Evolutionary conservation across 1,284 basidiomycete species (phyloP).

Genomic region (Tilletia walkeri): DNA sequence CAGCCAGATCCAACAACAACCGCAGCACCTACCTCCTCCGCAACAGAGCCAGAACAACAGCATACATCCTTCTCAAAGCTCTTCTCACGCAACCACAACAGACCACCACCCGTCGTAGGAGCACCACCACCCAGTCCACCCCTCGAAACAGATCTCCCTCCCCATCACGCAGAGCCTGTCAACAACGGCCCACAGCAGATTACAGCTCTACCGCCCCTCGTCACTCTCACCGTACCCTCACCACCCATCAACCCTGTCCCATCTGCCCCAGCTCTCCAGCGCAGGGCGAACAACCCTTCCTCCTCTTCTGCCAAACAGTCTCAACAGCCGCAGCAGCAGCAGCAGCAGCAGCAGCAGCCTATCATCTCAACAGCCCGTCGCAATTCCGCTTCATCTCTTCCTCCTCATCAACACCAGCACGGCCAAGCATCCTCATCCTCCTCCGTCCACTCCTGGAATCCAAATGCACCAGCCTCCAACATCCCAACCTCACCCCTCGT

Average conservation of each 20-base stretch:
- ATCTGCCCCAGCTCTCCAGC: not conserved
- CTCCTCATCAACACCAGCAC: not conserved
- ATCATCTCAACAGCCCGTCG: not conserved
- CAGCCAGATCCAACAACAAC: not conserved
- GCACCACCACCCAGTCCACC: constrained; percentile 10
- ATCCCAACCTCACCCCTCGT: not conserved
- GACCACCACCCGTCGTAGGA: not conserved
- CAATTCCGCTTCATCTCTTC: not conserved
- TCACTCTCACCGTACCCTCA: constrained; percentile 15
- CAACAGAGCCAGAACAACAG: not conserved
- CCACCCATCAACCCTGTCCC: not conserved
- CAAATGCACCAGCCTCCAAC: not conserved
- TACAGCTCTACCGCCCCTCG: not conserved
- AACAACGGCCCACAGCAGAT: not conserved
- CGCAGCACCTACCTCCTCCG: not conserved
- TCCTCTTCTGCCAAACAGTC: not conserved
- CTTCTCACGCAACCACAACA: not conserved
- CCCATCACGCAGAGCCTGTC: not conserved
- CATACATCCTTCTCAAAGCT: not conserved
- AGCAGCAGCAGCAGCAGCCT: not conserved
- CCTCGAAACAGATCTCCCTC: constrained; percentile 4
- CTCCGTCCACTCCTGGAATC: not conserved
- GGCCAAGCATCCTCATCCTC: not conserved
- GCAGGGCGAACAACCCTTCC: not conserved
- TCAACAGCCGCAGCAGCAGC: not conserved